Conservation (phyloP, 1,284 basidiomycete genomes). For the Melampsora larici-populina region DNA sequence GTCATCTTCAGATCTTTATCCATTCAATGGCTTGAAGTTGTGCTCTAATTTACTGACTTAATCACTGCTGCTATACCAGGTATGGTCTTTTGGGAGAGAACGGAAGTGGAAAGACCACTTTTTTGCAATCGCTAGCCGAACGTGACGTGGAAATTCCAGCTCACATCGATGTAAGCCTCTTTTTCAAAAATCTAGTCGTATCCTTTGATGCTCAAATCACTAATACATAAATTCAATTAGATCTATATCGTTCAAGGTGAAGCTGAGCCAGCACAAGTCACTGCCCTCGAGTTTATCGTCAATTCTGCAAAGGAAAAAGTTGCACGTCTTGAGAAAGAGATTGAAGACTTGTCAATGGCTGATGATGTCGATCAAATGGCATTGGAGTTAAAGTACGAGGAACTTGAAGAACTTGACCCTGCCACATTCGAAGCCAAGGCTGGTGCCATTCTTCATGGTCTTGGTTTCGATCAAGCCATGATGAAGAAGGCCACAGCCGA, state of each 20-base stretch:
- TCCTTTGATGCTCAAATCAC: slow-evolving; percentile 6
- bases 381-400: slow-evolving; percentile 85
- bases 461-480: slow-evolving; percentile 86
- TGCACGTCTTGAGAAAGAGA: slow-evolving; percentile 86
- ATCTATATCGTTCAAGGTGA: slow-evolving; percentile 96
- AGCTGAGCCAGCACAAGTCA: slow-evolving; percentile 91
- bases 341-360: slow-evolving; percentile 86
- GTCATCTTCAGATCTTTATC: slow-evolving; percentile 43
- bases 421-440: slow-evolving; percentile 93
- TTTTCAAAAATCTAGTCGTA: background rate
- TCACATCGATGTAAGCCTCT: slow-evolving; percentile 70
- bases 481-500: slow-evolving; percentile 97
- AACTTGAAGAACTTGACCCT: slow-evolving; percentile 95
- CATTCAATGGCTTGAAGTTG: background rate
- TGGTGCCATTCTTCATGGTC: slow-evolving; percentile 89
- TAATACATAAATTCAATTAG: slow-evolving; percentile 48
- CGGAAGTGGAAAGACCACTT: slow-evolving; percentile 87
- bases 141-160: slow-evolving; percentile 90
- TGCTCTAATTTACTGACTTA: background rate
- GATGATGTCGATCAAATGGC: slow-evolving; percentile 85
- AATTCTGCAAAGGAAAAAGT: slow-evolving; percentile 90
- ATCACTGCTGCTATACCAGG: slow-evolving; percentile 49
- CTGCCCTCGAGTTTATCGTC: slow-evolving; percentile 94
- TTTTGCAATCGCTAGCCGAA: slow-evolving; percentile 70
- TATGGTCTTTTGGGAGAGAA: slow-evolving; percentile 95